Evolutionary conservation across 163 green algal genomes (phyloP).

Genomic region (Chloromonas sp.): DNA sequence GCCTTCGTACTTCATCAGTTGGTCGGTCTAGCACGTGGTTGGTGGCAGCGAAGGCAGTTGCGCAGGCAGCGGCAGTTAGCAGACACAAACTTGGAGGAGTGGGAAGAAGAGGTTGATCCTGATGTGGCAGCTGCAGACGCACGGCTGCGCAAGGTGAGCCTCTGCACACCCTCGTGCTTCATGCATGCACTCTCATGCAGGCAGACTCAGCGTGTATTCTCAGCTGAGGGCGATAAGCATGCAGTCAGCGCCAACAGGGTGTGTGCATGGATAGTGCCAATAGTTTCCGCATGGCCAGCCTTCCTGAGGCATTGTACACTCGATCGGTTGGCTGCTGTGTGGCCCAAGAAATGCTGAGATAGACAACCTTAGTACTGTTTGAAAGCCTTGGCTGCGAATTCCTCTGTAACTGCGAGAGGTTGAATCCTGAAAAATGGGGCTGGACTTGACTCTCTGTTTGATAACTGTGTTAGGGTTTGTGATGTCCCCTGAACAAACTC

Average conservation of each 20-base stretch:
- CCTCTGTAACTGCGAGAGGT: no score
- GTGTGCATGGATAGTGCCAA: not conserved
- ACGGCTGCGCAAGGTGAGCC: not conserved
- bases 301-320: no score
- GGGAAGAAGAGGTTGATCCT: not conserved
- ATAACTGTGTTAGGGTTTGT: no score
- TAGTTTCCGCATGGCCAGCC: not conserved
- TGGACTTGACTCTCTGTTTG: no score
- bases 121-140: not conserved
- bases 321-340: no score
- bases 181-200: not conserved
- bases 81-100: not conserved
- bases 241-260: not conserved
- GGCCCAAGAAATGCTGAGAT: no score
- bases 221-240: not conserved
- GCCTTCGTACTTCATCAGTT: not conserved
- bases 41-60: not conserved
- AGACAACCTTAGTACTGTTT: no score
- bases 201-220: not conserved
- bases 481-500: no score
- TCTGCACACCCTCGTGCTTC: not conserved
- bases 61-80: not conserved
- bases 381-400: no score
- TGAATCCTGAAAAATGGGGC: no score
- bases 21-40: not conserved